These are phyloP conservation scores for Rostrohypoxylon terebratum DNA, from an alignment of 495 filamentous ascomycete genomes.

Conservation along the genomic window DNA sequence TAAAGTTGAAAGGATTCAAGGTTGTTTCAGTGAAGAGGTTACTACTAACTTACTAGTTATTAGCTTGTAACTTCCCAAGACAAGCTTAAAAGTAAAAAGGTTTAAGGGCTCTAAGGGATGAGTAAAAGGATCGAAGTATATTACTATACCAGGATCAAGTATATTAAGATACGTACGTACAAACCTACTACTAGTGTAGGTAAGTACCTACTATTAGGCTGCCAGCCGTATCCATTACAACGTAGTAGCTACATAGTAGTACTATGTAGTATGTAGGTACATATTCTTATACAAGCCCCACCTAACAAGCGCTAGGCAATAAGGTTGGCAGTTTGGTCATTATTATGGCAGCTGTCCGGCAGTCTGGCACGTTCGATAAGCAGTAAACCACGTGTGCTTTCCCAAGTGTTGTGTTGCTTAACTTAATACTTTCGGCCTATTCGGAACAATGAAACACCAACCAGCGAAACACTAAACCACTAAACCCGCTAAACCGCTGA, in stretches of 20 bases:
- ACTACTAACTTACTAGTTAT: too few relatives aligned
- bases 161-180: background rate
- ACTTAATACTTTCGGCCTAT: conserved; percentile 20
- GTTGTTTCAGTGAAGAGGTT: background rate
- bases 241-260: too few relatives aligned
- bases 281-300: background rate
- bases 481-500: background rate
- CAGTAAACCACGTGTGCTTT: conserved; percentile 1
- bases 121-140: background rate
- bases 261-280: background rate
- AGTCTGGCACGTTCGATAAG: background rate
- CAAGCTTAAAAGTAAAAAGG: too few relatives aligned
- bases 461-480: background rate
- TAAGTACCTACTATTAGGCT: too few relatives aligned
- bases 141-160: background rate
- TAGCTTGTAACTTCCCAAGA: background rate
- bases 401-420: background rate
- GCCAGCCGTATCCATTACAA: too few relatives aligned
- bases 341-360: background rate
- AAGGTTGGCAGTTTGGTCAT: background rate
- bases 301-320: background rate
- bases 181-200: too few relatives aligned
- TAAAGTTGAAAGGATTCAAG: background rate
- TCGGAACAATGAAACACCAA: conserved; percentile 9
- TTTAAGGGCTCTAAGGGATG: background rate